Base-by-base conservation (phyloP, 169 alveolate species). In the Cryptosporidium baileyi region DNA sequence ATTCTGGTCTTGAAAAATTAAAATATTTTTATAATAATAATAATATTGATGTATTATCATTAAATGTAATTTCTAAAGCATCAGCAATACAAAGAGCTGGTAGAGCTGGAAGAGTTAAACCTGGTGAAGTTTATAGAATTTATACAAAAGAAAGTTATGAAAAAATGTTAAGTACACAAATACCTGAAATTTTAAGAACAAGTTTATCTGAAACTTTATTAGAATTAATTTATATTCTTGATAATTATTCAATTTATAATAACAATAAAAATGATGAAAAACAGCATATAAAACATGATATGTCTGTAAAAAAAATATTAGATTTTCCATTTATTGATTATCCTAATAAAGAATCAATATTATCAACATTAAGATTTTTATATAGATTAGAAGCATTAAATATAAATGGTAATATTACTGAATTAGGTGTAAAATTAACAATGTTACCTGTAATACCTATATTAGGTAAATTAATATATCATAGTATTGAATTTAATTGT, bases 21-120 rank as follows among this genome's bases (percentile, higher is more conserved):
- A 92, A 94, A 63, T 57, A 80, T 41, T 96, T 93, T 80, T 92
- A 93, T 79, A 89, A 88, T 22, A 94, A 93, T 80, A 90, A 88
- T 65, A 94, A 96, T 49, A 92, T 96, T 62, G 97, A 94, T 67
- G 89, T 96, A 22, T 91, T 96, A 4, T 82, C 91, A 61, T 80
- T 95, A 34, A 90, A 89, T 41, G 90, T 91, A 44, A 95, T 96
- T 57, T 94, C 98, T 13, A 93, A 97, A 90, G 95, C 96, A 49
- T 94, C 98, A 22, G 97, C 99, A 15, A 80, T 88, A 17, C 96
- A 97, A 81, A 91, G 99, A 63, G 96, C 98, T 13, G 99, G 99
- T 5, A 92, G 99, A 90, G 98, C 99, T 0, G 99, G 99, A 6
- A 90, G 99, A 67, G 43, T 65, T 22, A 36, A 34, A 0, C 92